A percentile compares a stretch with the other conserved stretches of the same genome.
Evolutionary conservation across 495 filamentous ascomycete genomes (phyloP).

Genomic region (Gamarada debralockiae): DNA sequence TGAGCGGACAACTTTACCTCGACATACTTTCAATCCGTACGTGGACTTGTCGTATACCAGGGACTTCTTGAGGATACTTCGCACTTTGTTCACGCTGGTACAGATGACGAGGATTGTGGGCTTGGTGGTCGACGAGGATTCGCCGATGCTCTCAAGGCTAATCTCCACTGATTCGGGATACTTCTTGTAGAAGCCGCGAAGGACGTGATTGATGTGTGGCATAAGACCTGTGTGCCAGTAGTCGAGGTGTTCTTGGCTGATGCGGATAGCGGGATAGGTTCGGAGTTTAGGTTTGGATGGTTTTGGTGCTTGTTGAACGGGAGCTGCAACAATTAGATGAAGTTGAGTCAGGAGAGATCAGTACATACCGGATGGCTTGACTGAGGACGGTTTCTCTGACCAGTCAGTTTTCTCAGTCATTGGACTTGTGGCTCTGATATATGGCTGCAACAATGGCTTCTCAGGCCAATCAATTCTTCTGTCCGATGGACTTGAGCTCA

Average conservation of each 20-base stretch:
- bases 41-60: constrained; percentile 60
- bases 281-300: constrained; percentile 35
- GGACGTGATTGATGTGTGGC: constrained; percentile 60
- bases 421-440: constrained; percentile 3
- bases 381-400: constrained; percentile 15
- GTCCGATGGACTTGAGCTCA: background rate
- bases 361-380: constrained; percentile 18
- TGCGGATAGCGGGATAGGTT: constrained; percentile 44
- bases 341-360: background rate
- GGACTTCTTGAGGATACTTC: constrained; percentile 66
- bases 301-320: constrained; percentile 20
- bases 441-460: constrained; percentile 8
- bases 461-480: constrained; percentile 11
- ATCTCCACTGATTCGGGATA: constrained; percentile 70
- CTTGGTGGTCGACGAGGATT: constrained; percentile 56
- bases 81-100: constrained; percentile 65
- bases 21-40: constrained; percentile 57
- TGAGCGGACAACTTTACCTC: constrained; percentile 67
- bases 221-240: constrained; percentile 70
- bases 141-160: constrained; percentile 70
- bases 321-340: constrained; percentile 17
- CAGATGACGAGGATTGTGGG: constrained; percentile 77
- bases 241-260: constrained; percentile 59
- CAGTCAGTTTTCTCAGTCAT: constrained; percentile 16
- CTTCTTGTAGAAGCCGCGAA: constrained; percentile 59